Evolutionary conservation across 2,329 filamentous ascomycete species (phyloP), one percentile per base, ranked within the genome.

Genomic region (Calonectria naviculata): DNA sequence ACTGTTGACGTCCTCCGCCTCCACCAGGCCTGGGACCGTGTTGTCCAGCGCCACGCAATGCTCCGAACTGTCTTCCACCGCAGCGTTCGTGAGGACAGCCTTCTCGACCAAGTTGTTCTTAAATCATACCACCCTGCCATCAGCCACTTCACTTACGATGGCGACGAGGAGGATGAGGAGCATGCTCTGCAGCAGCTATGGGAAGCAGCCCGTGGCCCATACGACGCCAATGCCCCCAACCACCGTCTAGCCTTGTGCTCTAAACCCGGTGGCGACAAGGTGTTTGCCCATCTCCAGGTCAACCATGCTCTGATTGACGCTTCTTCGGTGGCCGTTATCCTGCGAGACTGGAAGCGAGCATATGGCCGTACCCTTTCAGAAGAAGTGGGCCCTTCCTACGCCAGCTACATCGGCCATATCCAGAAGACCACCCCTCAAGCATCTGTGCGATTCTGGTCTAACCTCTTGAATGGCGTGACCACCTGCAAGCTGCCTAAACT

Each of bases 21-120:
- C n/a, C 63, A 52, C 4, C n/a, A 58, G 5, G 67, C 74, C 5
- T 76, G 87, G 87, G 81, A 85, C 56, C 81, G 83, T 31, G 81
- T 88, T 1, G 81, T 84, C 0, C 75, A 83, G 26, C 82, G 82
- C 36, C 85, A 88, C 64, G 71, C 85, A 0, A 84, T 85, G 10
- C 76, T 88, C 47, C 78, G 86, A 62, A 87, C 86, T 0, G 79
- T 88, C 24, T 88, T 89, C 66, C 82, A 84, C 42, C 85, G 86
- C 65, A 88, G 86, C 28, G 81, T 85, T 15, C 81, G 83, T 68
- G 66, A 76, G 5, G 81, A 84, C 9, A 85, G 86, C 0, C 79
- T 88, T 1, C 88, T 84, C 52, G 85, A 88, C 62, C 85, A 85
- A 73, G 81, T 88, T 5, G 80, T 88, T 1, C 77, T 88, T 9